Base-by-base conservation (phyloP, 768 basidiomycete species). In the Lenzites betulinus region DNA sequence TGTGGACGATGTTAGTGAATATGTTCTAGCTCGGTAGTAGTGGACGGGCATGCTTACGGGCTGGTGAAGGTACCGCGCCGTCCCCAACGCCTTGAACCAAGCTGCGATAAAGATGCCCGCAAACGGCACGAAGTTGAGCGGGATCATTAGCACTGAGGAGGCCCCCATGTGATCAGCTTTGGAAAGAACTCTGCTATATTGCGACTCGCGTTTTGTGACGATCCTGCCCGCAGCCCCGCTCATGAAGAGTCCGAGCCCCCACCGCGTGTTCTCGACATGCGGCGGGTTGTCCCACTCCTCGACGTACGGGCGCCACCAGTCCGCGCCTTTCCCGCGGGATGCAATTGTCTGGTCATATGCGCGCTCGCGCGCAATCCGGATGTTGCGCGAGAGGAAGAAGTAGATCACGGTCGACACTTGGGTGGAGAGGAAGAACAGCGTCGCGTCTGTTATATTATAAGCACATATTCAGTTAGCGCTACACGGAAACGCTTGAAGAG, bases 361-460 rank as follows among this genome's bases (percentile, higher is more conserved):
- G 12, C 89, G 82, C 54, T 84, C 83, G 1, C 88, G 83, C 0
- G 93, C 92, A 44, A 94, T 82, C 26, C 85, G 83, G 48, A 96
- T 86, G 73, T 96, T 95, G 47, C 85, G 85, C 28, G 86, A 81
- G 51, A 98, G 82, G 76, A 95, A 95, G 77, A 90, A 95, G 2
- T 78, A 80, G 51, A 96, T 79, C 57, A 98, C 88, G 20, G 75
- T 74, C 0, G 90, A 90, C 36, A 91, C 69, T 75, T 95, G 93
- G 0, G 84, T 77, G 9, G 89, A 86, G 5, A 95, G 69, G 55
- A 94, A 81, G 53, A 93, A 77, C 15, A 90, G 70, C 0, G 91
- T 83, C 13, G 91, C 90, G 71, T 93, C 92, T 93, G 65, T 26
- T 12, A 39, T 15, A 39, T 39, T n/a, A n/a, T n/a, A n/a, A n/a